Percentiles rank a stretch among this genome's conserved stretches.
Conservation (phyloP, 2,329 filamentous ascomycete species). For the Colletotrichum abscissum region DNA sequence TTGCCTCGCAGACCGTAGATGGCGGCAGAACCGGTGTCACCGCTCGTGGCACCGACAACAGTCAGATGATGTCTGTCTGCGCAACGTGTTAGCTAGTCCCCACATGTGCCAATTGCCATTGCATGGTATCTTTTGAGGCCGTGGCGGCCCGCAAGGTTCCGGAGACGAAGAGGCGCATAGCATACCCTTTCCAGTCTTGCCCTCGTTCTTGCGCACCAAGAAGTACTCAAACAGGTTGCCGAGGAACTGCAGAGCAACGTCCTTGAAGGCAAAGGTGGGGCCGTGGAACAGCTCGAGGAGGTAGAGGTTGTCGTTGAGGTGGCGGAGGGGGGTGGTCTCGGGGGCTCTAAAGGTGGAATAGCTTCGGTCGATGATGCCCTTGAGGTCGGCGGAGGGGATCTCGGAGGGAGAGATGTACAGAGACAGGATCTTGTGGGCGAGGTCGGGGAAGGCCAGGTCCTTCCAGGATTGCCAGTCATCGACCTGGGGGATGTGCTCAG, state of each 20-base stretch:
- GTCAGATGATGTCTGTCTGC: constrained; percentile 82
- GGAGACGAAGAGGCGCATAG: background rate
- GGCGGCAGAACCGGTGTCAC: constrained; percentile 91
- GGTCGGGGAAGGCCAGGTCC: constrained; percentile 80
- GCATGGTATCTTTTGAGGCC: background rate
- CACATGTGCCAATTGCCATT: background rate
- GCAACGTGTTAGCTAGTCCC: constrained; percentile 40
- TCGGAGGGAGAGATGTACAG: constrained; percentile 88
- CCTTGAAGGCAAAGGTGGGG: constrained; percentile 95
- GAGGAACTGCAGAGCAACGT: constrained; percentile 88
- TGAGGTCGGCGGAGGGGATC: constrained; percentile 84
- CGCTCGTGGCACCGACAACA: constrained; percentile 87
- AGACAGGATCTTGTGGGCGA: constrained; percentile 86
- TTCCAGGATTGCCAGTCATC: constrained; percentile 79
- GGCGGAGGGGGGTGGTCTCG: constrained; percentile 82
- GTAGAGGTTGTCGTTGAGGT: constrained; percentile 83
- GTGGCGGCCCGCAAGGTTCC: background rate
- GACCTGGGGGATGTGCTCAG: constrained; percentile 79
- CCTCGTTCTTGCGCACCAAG: constrained; percentile 77
- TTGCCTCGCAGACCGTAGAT: constrained; percentile 96
- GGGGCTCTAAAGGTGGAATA: constrained; percentile 89
- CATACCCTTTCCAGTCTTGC: constrained; percentile 69
- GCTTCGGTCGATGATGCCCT: constrained; percentile 83
- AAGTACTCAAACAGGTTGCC: constrained; percentile 98
- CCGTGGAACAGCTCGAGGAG: constrained; percentile 96